A percentile compares a stretch with the other conserved stretches of the same genome.
Evolutionary conservation across 1,139 yeast species (phyloP).

Genomic region (Yamadazyma dendronema): DNA sequence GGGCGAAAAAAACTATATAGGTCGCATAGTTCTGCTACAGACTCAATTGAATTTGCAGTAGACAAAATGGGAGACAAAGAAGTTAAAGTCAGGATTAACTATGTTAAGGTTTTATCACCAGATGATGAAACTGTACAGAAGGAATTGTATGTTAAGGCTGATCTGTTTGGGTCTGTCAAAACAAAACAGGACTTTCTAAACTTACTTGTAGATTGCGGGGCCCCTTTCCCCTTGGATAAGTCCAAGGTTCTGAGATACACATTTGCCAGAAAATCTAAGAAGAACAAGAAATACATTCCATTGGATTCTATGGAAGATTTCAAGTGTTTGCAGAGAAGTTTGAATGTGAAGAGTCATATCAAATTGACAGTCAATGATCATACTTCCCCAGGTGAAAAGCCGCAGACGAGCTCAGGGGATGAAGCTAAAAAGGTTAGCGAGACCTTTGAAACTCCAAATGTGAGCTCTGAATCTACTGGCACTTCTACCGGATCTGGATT

Average conservation of each 20-base stretch:
- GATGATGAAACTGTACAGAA: constrained; percentile 8
- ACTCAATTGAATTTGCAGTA: not conserved
- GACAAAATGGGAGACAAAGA: not conserved
- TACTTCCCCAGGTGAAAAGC: constrained; percentile 1
- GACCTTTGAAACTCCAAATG: not conserved
- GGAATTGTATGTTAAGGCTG: constrained; percentile 8
- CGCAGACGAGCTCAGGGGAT: not conserved
- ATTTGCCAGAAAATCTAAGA: constrained; percentile 41
- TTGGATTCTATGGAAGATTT: constrained; percentile 43
- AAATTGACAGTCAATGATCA: constrained; percentile 28
- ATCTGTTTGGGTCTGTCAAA: constrained; percentile 4
- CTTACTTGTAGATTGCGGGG: constrained; percentile 5
- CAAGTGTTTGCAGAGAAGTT: constrained; percentile 44
- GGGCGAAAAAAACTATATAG: constrained; percentile 1
- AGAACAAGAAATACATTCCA: constrained; percentile 38
- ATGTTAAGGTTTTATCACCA: constrained; percentile 9
- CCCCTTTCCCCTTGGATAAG: constrained; percentile 10
- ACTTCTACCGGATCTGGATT: not conserved
- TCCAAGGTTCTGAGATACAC: not conserved
- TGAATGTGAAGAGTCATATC: constrained; percentile 42
- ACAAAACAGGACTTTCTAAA: constrained; percentile 10
- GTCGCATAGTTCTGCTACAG: not conserved
- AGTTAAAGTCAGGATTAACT: constrained; percentile 13
- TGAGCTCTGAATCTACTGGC: not conserved
- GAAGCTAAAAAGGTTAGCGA: not conserved